Evolutionary conservation across 164 flowering plant species (phyloP).

Genomic region (Chloranthus sessilifolius): DNA sequence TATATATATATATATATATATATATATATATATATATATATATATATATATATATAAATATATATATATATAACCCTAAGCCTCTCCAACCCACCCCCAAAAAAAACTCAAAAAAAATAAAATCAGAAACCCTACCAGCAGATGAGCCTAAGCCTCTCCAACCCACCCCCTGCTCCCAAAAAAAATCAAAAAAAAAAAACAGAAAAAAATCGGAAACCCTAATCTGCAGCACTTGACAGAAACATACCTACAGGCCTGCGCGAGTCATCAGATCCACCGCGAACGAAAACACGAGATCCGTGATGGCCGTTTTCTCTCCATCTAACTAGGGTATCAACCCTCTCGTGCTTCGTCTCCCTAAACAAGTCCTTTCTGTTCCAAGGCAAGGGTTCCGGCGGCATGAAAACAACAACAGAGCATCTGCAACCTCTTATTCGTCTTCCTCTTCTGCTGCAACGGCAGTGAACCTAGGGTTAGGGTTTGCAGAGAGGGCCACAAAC

Average conservation of each 20-base stretch:
- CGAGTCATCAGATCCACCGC: constrained; percentile 42
- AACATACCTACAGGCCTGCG: constrained; percentile 61
- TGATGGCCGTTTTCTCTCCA: constrained; percentile 67
- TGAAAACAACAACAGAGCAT: constrained; percentile 44
- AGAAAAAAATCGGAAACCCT: background rate
- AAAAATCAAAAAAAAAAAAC: background rate
- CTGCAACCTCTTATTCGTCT: constrained; percentile 13
- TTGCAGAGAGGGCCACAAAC: background rate
- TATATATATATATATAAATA: background rate
- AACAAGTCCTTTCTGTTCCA: constrained; percentile 89
- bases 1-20: background rate
- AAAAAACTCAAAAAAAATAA: background rate
- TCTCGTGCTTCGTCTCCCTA: constrained; percentile 74
- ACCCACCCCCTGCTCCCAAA: background rate
- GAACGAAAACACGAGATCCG: constrained; percentile 32
- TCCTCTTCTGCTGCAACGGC: too few species aligned
- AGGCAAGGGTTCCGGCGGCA: constrained; percentile 93
- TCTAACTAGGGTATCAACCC: constrained; percentile 37
- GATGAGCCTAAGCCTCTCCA: background rate
- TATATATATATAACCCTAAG: background rate
- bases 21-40: background rate
- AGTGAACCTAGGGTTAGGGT: background rate
- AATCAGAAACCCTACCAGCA: background rate
- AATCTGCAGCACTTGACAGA: background rate
- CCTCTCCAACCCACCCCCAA: constrained; percentile 1